Evolutionary conservation across 768 basidiomycete species (phyloP).

Genomic region (Suillus occidentalis): DNA sequence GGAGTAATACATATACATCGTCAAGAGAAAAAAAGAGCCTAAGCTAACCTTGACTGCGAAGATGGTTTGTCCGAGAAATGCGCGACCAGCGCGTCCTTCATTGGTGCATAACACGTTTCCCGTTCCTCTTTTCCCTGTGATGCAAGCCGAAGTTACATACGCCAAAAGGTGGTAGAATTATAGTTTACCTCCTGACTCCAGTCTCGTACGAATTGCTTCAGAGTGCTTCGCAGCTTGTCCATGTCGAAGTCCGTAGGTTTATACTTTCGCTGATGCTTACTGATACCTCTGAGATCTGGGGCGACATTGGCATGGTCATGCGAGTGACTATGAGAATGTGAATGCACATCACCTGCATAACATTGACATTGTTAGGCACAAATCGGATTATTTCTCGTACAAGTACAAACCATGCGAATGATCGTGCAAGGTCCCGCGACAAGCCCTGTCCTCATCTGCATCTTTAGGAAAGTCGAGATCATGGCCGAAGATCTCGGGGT

Average conservation of each 20-base stretch:
- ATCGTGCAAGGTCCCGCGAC: not conserved
- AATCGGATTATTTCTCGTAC: slow-evolving; percentile 6
- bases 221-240: slow-evolving; percentile 89
- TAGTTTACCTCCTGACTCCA: slow-evolving; percentile 79
- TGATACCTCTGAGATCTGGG: slow-evolving; percentile 12
- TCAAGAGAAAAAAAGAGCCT: not conserved
- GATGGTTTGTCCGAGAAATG: slow-evolving; percentile 46
- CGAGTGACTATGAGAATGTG: slow-evolving; percentile 36
- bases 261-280: slow-evolving; percentile 30
- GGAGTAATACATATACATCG: slow-evolving; percentile 40
- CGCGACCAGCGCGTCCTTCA: slow-evolving; percentile 68
- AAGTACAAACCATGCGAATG: slow-evolving; percentile 8
- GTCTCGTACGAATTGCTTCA: slow-evolving; percentile 92
- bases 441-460: slow-evolving; percentile 25
- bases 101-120: slow-evolving; percentile 76
- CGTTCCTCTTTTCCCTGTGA: slow-evolving; percentile 73
- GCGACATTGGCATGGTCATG: slow-evolving; percentile 18
- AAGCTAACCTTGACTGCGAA: not conserved
- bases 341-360: slow-evolving; percentile 24
- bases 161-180: not conserved
- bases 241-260: slow-evolving; percentile 72
- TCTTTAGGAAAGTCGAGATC: slow-evolving; percentile 27
- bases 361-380: slow-evolving; percentile 2
- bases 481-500: slow-evolving; percentile 81
- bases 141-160: not conserved